Conservation (phyloP, 352 stramenopile genomes). For the Phytopythium chamaehyphon region DNA sequence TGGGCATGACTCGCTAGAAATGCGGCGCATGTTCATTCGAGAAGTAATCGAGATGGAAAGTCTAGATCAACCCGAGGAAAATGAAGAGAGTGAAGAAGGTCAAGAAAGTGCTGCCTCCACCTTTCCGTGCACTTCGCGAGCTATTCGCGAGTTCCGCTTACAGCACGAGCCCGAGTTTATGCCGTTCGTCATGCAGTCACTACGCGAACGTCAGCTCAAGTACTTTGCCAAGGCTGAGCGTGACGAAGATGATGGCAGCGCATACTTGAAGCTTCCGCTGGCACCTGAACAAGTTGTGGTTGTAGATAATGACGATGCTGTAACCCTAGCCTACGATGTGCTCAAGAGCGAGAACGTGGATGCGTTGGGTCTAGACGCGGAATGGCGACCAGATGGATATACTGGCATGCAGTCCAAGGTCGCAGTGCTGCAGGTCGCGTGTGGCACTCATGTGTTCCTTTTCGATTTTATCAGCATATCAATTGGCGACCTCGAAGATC, state of each 20-base stretch:
- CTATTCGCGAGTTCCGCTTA: conserved; percentile 59
- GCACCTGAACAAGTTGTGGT: conserved; percentile 37
- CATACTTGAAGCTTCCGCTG: conserved; percentile 52
- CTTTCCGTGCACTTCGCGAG: conserved; percentile 36
- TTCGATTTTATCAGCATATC: conserved; percentile 55
- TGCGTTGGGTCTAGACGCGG: conserved; percentile 55
- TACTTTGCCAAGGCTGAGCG: background rate
- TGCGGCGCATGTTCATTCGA: conserved; percentile 54
- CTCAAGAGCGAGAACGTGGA: conserved; percentile 35
- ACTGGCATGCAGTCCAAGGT: conserved; percentile 50
- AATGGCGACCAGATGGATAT: conserved; percentile 56
- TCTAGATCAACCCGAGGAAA: conserved; percentile 16
- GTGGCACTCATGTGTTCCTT: conserved; percentile 58
- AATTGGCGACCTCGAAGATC: conserved; percentile 59
- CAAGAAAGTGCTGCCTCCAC: background rate
- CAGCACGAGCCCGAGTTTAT: conserved; percentile 68
- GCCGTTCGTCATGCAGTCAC: conserved; percentile 40
- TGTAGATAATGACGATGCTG: conserved; percentile 51
- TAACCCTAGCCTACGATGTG: conserved; percentile 43
- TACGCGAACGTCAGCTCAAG: conserved; percentile 1
- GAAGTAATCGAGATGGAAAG: conserved; percentile 67
- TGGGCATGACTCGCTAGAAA: conserved; percentile 33
- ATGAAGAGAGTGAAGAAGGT: conserved; percentile 21
- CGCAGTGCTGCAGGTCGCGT: conserved; percentile 66
- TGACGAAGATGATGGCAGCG: conserved; percentile 13